Base-by-base conservation (phyloP, 441 rosid genomes). In the Euphorbia corollata region DNA sequence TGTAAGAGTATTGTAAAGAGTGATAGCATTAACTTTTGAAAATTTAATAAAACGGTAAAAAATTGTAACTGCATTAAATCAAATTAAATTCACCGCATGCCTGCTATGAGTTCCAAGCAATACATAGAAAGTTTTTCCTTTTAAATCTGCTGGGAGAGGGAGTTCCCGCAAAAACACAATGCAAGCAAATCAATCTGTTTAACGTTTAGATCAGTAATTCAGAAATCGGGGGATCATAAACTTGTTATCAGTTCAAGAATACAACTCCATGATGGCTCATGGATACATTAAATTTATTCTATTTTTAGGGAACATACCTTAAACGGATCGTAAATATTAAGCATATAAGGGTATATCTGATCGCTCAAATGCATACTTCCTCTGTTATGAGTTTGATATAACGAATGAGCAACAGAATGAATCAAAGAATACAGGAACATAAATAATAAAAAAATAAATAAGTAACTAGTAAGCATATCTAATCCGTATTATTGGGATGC, bases 41-140 rank as follows among this genome's bases (percentile, higher is more conserved):
- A 38, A 63, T 45, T 50, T 23, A n/a, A 32, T 8, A 72, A 24
- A 58, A n/a, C 13, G 8, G 23, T 61, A 10, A 53, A 47, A 27
- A 27, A 27, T 27, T 1, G 4, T 27, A 27, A 27, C 32, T 27
- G 32, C 32, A 27, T 27, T 27, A 27, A 27, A 27, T 27, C 32
- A 27, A 27, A 27, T 27, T 27, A 4, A 36, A 58, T 0, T 16
- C 43, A 60, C n/a, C n/a, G 68, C 74, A 70, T 71, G 91, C 99
- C 99, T 94, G 90, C 80, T 73, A 77, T 88, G 87, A 78, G 96
- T 84, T 64, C 98, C 99, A 63, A 89, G 92, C 78, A 94, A 70
- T 74, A 94, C 86, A 73, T 76, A 71, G 76, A 91, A 94, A 22
- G 79, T 84, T 81, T 89, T 79, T 61, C 99, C 99, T 74, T 82